Percentiles rank a stretch among this genome's conserved stretches.
Conservation (phyloP, 192 early-diverging fungal species). For the Umbelopsis isabellina region DNA sequence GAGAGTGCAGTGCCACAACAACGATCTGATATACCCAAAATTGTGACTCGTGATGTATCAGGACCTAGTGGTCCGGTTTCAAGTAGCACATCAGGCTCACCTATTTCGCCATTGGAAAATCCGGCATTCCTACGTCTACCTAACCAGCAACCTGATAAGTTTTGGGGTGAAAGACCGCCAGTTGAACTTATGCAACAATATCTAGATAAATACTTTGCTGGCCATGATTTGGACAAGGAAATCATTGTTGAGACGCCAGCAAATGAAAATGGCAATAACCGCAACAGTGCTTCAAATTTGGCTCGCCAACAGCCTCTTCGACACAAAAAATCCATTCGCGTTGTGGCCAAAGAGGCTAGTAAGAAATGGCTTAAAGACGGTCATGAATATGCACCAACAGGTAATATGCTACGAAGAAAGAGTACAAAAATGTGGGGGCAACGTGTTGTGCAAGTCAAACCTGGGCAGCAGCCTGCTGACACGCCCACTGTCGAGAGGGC, state of each 20-base stretch:
- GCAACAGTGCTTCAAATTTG: slow-evolving; percentile 18
- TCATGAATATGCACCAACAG: slow-evolving; percentile 26
- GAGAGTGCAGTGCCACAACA: not conserved
- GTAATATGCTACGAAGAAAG: slow-evolving; percentile 44
- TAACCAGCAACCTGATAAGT: slow-evolving; percentile 30
- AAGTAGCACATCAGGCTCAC: not conserved
- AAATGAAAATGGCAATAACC: not conserved
- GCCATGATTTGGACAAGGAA: slow-evolving; percentile 75
- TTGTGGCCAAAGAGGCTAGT: slow-evolving; percentile 53
- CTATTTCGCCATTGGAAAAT: not conserved
- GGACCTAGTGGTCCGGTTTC: not conserved
- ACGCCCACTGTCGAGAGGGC: not conserved
- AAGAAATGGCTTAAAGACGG: slow-evolving; percentile 15
- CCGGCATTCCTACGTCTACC: not conserved
- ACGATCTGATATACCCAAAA: not conserved
- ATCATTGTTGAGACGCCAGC: slow-evolving; percentile 46
- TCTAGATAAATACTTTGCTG: slow-evolving; percentile 75
- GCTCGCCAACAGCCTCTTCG: slow-evolving; percentile 26
- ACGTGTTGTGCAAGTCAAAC: slow-evolving; percentile 50
- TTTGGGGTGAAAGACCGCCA: slow-evolving; percentile 70
- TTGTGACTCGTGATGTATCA: slow-evolving; percentile 5
- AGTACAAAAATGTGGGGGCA: slow-evolving; percentile 61
- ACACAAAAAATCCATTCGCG: slow-evolving; percentile 56
- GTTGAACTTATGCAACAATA: slow-evolving; percentile 72
- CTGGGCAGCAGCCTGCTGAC: slow-evolving; percentile 11